Evolutionary conservation across 2,329 filamentous ascomycete genomes (phyloP), one percentile per base, ranked within the genome.

Genomic region (Aureobasidium subglaciale): DNA sequence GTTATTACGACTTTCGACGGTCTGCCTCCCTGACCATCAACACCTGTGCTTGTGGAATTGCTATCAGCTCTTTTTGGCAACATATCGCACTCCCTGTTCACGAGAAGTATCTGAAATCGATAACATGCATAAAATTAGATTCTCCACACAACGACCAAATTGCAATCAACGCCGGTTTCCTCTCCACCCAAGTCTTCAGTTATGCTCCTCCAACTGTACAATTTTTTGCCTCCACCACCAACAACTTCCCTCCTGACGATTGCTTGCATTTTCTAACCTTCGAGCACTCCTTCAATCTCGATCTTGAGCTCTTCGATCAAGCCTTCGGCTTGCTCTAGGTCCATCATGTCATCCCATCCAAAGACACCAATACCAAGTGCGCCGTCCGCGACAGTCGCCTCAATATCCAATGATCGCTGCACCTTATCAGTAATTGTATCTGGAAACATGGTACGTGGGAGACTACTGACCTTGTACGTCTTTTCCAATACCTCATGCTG

Each of bases 341-440:
- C 63, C 37, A 80, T 30, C 70, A 78, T 72, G 6, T 68, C 68
- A 35, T 66, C 66, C 4, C 74, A 72, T 18, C 70, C 75, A 65
- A 82, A 83, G 7, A 81, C 62, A 13, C 79, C 80, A 38, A 82
- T 68, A 60, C 78, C 75, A 56, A 84, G 63, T 5, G 61, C 65
- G n/a, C 75, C 74, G 32, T 74, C 65, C 7, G 70, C 65, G 16
- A 82, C 65, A 8, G 77, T 78, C 8, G 75, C 74, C 67, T 83
- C 81, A 11, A 83, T 63, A 63, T 84, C 80, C 25, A 83, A 61
- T 9, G 78, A 72, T 60, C 78, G 71, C 77, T 81, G 61, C 42
- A 54, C 20, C 49, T 29, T 18, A 37, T 64, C 57, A 68, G 62
- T 58, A 52, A 32, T 35, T 27, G 24, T 18, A 18, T 55, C 20